These are phyloP conservation scores for Tolypocladium pustulatum DNA, from an alignment of 2,329 filamentous ascomycete species.

Conservation along the genomic window DNA sequence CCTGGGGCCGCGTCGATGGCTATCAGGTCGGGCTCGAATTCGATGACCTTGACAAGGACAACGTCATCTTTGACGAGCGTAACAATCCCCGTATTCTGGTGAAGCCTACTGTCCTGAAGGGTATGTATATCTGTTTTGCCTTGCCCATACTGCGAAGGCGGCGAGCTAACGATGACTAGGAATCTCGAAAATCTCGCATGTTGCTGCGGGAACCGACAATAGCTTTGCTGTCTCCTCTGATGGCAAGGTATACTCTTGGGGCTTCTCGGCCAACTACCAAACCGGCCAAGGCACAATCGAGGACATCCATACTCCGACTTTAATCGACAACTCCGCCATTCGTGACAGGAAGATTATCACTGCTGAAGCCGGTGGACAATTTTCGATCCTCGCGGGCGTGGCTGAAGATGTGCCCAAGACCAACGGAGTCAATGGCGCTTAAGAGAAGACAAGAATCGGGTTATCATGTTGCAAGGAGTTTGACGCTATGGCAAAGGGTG, in stretches of 20 bases:
- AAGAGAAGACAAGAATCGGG: not conserved
- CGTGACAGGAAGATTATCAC: slow-evolving; percentile 62
- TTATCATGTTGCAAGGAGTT: not conserved
- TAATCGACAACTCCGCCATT: slow-evolving; percentile 78
- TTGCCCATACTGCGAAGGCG: not conserved
- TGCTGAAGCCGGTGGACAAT: slow-evolving; percentile 86
- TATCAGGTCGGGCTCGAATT: slow-evolving; percentile 46
- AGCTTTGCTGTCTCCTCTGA: slow-evolving; percentile 60
- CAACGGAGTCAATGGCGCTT: slow-evolving; percentile 15
- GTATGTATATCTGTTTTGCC: slow-evolving; percentile 21
- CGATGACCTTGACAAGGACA: slow-evolving; percentile 34
- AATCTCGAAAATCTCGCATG: slow-evolving; percentile 40
- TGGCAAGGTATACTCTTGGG: slow-evolving; percentile 69
- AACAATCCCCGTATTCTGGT: slow-evolving; percentile 55
- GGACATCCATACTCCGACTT: slow-evolving; percentile 65
- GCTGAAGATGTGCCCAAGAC: slow-evolving; percentile 17
- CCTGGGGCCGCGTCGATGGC: slow-evolving; percentile 49
- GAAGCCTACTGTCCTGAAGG: slow-evolving; percentile 27
- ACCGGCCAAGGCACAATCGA: slow-evolving; percentile 70
- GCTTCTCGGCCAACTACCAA: slow-evolving; percentile 71
- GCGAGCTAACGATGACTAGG: slow-evolving; percentile 13
- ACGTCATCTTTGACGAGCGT: slow-evolving; percentile 52
- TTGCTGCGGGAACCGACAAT: slow-evolving; percentile 61
- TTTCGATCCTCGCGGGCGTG: slow-evolving; percentile 49
- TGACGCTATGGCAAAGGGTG: not conserved